Evolutionary conservation across 1,284 basidiomycete genomes (phyloP), one percentile per base, ranked within the genome.

Genomic region (Coniferiporia sulphurascens): DNA sequence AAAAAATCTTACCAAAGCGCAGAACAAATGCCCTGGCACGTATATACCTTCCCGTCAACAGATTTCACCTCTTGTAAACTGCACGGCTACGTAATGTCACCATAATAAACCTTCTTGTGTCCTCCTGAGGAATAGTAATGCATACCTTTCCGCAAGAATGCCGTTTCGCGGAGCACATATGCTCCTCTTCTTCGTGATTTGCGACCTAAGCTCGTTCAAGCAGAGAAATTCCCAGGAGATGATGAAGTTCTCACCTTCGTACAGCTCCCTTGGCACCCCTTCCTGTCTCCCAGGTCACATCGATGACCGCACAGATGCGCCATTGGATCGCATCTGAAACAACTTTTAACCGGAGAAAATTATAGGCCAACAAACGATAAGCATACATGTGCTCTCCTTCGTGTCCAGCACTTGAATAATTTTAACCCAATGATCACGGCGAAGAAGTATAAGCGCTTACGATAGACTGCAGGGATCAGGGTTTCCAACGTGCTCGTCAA

Each of bases 61-160:
- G 74, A 27, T 35, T 43, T 66, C 1, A 79, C 55, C n/a, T 71
- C 62, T 4, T 65, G 67, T 4, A 84, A 65, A 58, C 69, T 72
- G 52, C 84, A 85, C 0, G 76, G 72, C 83, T 85, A 22, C 13
- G 43, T 51, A 17, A 59, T 7, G 59, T n/a, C 51, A 15, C 3
- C 12, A 38, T 19, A 53, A 41, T 35, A 35, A 50, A 32, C 52
- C 7, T 22, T 7, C 41, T 17, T 49, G 35, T 44, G 3, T 27
- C 27, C 27, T 27, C 5, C 5, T 27, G 27, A 44, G 27, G 48
- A 12, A 32, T 43, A 5, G 19, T 12, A 7, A 13, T 19, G n/a
- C 13, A 45, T 60, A 80, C 83, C 72, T 78, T 69, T 32, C 81
- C 81, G 59, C 85, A 86, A n/a, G 74, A 75, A 62, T 86, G 84